Evolutionary conservation across 768 basidiomycete species (phyloP), one percentile per base, ranked within the genome.

Genomic region (Stropharia rugosoannulata): DNA sequence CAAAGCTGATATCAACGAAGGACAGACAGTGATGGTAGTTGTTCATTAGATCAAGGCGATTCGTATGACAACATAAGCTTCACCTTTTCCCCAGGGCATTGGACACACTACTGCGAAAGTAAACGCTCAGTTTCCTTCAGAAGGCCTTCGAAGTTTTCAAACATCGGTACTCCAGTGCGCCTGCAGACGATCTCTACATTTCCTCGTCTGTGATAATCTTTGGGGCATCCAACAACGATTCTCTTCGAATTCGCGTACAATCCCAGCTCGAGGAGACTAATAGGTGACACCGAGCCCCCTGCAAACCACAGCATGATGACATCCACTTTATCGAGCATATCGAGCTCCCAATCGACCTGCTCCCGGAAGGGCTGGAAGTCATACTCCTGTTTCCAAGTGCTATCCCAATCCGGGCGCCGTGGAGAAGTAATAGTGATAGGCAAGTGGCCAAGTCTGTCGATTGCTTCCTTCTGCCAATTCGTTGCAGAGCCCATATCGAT

Each of bases 151-250:
- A 50, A 29, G 8, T 38, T 50, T 7, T 50, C 49, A 15, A 50
- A 37, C 37, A 50, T 19, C 38, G 38, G 22, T 19, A 50, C 25
- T 25, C 38, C 38, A 40, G 8, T 39, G 15, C 49, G 49, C 10
- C 39, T 22, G 29, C 49, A 50, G 37, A 50, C 38, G 29, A 50
- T 50, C n/a, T 50, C 37, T 12, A 50, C 49, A 50, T 50, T 50
- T 5, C 49, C 49, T 2, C 49, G 49, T 19, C 49, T 18, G 49
- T 50, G 40, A n/a, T 39, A 50, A 27, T 39, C 38, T 9, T 15
- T 22, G 11, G 37, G 37, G 38, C 49, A 50, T 7, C 49, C 49
- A 27, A 50, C 49, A 2, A 50, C 13, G 37, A 50, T 5, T 13
- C 29, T 38, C 12, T 38, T 12, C 13, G 49, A 50, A 7, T 9